A percentile compares a stretch with the other conserved stretches of the same genome.
Evolutionary conservation across 2,329 filamentous ascomycete species (phyloP).

Genomic region (Colletotrichum sp.): DNA sequence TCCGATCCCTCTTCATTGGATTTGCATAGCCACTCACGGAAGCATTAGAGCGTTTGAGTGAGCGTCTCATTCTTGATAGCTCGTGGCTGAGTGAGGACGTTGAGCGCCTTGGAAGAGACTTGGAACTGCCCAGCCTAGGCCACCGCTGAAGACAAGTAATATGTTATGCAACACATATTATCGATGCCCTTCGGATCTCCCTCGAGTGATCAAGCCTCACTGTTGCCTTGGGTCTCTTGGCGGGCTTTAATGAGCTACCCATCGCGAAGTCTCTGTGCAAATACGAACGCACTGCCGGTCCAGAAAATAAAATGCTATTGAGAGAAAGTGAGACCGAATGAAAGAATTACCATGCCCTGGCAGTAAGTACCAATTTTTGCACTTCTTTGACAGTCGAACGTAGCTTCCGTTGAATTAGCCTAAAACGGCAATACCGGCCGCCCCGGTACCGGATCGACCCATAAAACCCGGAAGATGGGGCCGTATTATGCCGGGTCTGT

Average conservation of each 20-base stretch:
- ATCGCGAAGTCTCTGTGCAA: neutral
- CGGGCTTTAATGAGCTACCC: neutral
- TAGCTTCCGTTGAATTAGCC: neutral
- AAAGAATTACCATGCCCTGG: neutral
- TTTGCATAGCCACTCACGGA: too few relatives aligned
- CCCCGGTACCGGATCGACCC: neutral
- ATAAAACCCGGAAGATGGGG: neutral
- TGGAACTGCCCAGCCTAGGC: neutral
- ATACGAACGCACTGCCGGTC: neutral
- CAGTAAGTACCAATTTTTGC: neutral
- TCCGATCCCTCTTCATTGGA: too few relatives aligned
- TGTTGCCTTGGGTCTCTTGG: neutral
- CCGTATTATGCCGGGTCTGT: neutral
- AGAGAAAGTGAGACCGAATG: neutral
- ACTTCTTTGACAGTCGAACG: neutral
- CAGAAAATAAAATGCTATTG: neutral
- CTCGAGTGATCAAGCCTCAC: neutral
- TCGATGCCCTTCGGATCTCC: too few relatives aligned
- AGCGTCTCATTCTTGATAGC: too few relatives aligned
- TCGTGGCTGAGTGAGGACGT: accelerated
- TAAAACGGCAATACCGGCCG: neutral
- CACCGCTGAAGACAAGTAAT: too few relatives aligned
- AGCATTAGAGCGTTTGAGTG: too few relatives aligned
- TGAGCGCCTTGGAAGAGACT: too few relatives aligned
- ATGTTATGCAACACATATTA: too few relatives aligned